Evolutionary conservation across 202 grass and related monocot genomes (phyloP), one percentile per base, ranked within the genome.

Genomic region (Eragrostis tef): DNA sequence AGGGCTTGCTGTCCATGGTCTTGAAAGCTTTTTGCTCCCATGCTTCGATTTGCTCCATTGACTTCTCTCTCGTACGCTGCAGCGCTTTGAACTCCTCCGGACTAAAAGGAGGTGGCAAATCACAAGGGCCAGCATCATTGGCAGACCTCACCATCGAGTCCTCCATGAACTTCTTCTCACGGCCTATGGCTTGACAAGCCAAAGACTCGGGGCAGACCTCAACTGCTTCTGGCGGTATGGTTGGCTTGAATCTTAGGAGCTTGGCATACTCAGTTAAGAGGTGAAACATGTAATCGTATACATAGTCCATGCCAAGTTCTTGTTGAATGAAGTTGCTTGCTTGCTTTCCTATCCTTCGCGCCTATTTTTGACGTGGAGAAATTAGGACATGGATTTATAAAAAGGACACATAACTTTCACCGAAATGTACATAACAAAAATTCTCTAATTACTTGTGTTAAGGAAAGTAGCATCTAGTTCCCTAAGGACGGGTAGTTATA

Each of bases 261-360:
- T 94, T 96, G 46, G 91, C 83, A 70, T 97, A 99, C 78, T 99
- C 97, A 22, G 70, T 90, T 71, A 99, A 73, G 6, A 99, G 87
- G 85, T 97, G 97, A 78, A 99, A 87, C 97, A 99, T 99, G 75
- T 99, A 99, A 41, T 99, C 93, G 3, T 99, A 99, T 36, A 99
- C 84, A 45, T 87, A 84, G 45, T 84, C 86, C 81, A 96, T 99
- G 24, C 54, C 84, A 34, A 99, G 83, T 44, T 91, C 92, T 63
- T 94, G 79, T 71, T 90, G 83, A 81, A 99, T 85, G 86, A 87
- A 99, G 27, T 73, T 84, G 77, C 91, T 96, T 22, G 85, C 91
- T 70, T 88, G 53, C 45, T 92, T 93, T 89, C 97, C 97, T 70
- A 96, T 99, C 52, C 27, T 54, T 60, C 96, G 91, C 86, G 93